These are phyloP conservation scores for Ceratocystis papillata DNA, from an alignment of 2,329 filamentous ascomycete genomes.

Conservation along the genomic window DNA sequence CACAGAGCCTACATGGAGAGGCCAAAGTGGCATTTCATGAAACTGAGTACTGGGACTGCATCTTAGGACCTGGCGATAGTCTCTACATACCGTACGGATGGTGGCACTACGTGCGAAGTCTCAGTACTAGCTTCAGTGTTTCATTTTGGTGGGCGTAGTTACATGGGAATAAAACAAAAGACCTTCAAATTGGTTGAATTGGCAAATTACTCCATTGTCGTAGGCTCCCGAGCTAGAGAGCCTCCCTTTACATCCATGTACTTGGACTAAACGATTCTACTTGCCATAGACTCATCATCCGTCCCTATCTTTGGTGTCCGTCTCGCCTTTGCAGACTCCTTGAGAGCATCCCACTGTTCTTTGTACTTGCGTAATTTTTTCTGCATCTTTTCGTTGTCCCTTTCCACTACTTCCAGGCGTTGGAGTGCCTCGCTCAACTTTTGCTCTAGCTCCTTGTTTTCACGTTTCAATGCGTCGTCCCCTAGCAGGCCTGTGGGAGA, in stretches of 20 bases:
- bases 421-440: constrained; percentile 47
- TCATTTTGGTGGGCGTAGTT: constrained; percentile 84
- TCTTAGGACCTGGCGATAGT: constrained; percentile 71
- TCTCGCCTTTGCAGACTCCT: constrained; percentile 50
- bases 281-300: constrained; percentile 19
- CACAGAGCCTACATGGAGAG: constrained; percentile 28
- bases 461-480: constrained; percentile 36
- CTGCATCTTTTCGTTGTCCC: constrained; percentile 45
- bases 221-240: neutral
- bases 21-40: constrained; percentile 39
- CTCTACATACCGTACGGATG: constrained; percentile 87
- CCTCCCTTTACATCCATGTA: neutral
- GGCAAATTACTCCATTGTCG: neutral
- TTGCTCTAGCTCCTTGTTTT: constrained; percentile 57
- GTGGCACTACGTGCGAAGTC: constrained; percentile 92
- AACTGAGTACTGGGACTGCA: constrained; percentile 60
- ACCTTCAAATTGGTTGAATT: neutral
- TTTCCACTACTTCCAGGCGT: constrained; percentile 57
- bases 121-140: constrained; percentile 83
- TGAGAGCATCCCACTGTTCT: constrained; percentile 51
- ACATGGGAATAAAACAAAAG: neutral
- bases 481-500: constrained; percentile 19
- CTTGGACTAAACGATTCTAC: constrained; percentile 15
- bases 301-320: constrained; percentile 26
- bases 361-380: constrained; percentile 48